Evolutionary conservation across 1,139 yeast genomes (phyloP).

Genomic region (Magnusiomyces fungicola): DNA sequence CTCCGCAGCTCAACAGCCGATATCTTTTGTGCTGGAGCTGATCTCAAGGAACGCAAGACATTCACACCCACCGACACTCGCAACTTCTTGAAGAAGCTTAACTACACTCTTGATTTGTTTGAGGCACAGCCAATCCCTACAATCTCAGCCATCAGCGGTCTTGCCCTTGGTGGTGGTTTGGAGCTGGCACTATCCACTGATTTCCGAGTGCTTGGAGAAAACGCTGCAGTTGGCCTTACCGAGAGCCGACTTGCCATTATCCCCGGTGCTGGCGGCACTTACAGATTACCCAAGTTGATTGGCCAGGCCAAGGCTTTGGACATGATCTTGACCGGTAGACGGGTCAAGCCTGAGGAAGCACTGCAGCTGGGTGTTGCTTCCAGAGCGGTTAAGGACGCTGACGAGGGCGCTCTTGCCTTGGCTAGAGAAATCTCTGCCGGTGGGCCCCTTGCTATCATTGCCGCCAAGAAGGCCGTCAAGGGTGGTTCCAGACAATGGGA

Average conservation of each 20-base stretch:
- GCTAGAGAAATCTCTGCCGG: slow-evolving; percentile 27
- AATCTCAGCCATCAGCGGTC: slow-evolving; percentile 27
- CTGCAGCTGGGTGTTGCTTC: slow-evolving; percentile 24
- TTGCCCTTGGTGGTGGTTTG: slow-evolving; percentile 31
- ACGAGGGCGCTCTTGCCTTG: slow-evolving; percentile 14
- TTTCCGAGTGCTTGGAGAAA: slow-evolving; percentile 24
- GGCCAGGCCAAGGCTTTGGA: slow-evolving; percentile 29
- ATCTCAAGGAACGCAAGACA: slow-evolving; percentile 30
- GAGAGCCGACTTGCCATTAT: slow-evolving; percentile 28
- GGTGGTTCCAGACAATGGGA: slow-evolving; percentile 27
- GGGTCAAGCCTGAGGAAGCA: slow-evolving; percentile 26
- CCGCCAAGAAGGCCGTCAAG: slow-evolving; percentile 28
- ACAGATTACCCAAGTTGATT: slow-evolving; percentile 26
- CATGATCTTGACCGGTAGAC: slow-evolving; percentile 26
- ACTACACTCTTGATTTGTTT: slow-evolving; percentile 24
- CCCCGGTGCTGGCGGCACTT: slow-evolving; percentile 32
- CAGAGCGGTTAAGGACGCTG: slow-evolving; percentile 24
- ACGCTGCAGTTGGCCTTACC: slow-evolving; percentile 25
- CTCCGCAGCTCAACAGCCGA: slow-evolving; percentile 25
- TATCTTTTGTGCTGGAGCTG: slow-evolving; percentile 33
- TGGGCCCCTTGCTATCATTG: slow-evolving; percentile 29
- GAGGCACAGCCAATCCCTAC: slow-evolving; percentile 29
- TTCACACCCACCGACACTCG: slow-evolving; percentile 28
- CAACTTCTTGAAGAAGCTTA: slow-evolving; percentile 26
- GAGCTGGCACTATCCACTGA: slow-evolving; percentile 29